Base-by-base conservation (phyloP, 2,329 filamentous ascomycete species). In the Penicillium polonicum region DNA sequence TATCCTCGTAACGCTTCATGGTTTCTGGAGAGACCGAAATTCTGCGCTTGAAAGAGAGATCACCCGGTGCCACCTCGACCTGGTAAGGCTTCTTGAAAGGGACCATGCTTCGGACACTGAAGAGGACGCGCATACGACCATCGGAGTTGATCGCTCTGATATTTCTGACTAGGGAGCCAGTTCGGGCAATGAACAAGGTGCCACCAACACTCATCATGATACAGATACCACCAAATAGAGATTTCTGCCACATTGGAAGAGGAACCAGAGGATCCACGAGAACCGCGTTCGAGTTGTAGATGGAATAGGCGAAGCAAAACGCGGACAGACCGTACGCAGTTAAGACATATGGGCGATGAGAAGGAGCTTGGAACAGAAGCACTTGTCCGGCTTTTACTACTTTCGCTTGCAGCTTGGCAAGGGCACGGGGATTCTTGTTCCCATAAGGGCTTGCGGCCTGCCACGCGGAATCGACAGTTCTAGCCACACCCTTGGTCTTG, bases 321-420 rank as follows among this genome's bases (percentile, higher is more conserved):
- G 79, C 59, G 2, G 82, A 82, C 27, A 83, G 81, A 15, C 76
- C 71, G 72, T 87, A 86, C 68, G 84, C 84, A 45, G 83, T 82
- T 63, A 83, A 69, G 60, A 88, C 80, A 71, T 86, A 88, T 73
- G 81, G 80, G 56, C 82, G 82, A 66, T 89, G 86, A 1, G 85
- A 85, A 15, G 85, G 85, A 1, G 83, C 82, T 66, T 87, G 79
- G 76, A 89, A 91, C 43, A 91, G 78, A 3, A 83, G 73, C 8
- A 87, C 85, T 2, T 79, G 74, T n/a, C 79, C 68, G 2, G 2
- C 23, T 21, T 53, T 44, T 29, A 57, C 15, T 21, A 57, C 55
- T n/a, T 61, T 84, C 83, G 57, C 78, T 76, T 15, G 84, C 82
- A 38, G 90, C 79, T 58, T 79, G 72, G 8, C 55, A 42, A 57